Conservation (phyloP, 148 eudicot genomes). For the Cornus florida region DNA sequence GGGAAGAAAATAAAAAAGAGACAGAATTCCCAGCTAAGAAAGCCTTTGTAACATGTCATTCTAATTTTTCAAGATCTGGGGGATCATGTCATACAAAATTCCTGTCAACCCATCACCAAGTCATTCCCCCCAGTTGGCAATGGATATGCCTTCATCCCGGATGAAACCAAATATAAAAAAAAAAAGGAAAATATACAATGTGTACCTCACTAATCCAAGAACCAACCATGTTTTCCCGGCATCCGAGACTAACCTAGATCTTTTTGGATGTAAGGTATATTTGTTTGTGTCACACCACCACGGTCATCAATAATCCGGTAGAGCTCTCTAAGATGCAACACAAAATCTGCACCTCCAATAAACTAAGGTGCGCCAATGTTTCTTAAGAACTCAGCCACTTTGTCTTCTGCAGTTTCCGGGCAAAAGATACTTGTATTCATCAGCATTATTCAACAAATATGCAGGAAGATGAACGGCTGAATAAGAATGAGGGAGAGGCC, state of each 20-base stretch:
- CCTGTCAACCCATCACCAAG: not conserved
- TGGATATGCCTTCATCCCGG: not conserved
- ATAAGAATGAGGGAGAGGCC: slow-evolving; percentile 52
- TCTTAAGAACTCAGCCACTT: slow-evolving; percentile 21
- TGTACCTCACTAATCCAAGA: slow-evolving; percentile 2
- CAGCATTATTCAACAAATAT: slow-evolving; percentile 45
- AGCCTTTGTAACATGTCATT: not conserved
- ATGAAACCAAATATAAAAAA: not conserved
- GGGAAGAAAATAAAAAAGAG: not conserved
- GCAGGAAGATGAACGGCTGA: slow-evolving; percentile 57
- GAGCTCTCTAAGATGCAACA: slow-evolving; percentile 1
- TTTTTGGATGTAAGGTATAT: not conserved
- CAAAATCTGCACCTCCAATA: slow-evolving; percentile 12
- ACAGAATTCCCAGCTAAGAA: slow-evolving; percentile 8
- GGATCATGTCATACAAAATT: slow-evolving; percentile 3
- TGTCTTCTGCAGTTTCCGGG: slow-evolving; percentile 64
- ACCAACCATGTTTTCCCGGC: not conserved
- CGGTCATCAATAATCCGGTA: not conserved
- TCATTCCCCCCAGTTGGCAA: not conserved
- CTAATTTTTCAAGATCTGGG: not conserved
- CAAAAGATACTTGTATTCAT: slow-evolving; percentile 48
- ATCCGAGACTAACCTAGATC: not conserved
- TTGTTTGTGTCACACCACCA: not conserved
- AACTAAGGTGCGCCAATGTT: not conserved
- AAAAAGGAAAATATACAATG: not conserved